Conservation (phyloP, 805 yeast species). For the Diddensiella caesifluorescens region DNA sequence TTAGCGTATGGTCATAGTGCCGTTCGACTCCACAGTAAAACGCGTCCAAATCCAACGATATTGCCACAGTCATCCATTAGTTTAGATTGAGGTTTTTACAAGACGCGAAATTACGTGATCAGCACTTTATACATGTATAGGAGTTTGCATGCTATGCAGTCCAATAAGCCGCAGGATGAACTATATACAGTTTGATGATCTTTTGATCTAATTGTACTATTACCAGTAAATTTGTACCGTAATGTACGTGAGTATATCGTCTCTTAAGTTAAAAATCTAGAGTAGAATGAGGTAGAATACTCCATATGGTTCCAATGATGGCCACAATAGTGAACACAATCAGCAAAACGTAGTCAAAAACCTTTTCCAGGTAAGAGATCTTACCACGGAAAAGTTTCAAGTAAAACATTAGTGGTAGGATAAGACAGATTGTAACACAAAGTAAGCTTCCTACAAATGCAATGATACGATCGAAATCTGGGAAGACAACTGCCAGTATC, state of each 20-base stretch:
- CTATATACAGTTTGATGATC: too few relatives aligned
- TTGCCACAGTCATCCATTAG: conserved; percentile 14
- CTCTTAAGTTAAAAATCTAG: too few relatives aligned
- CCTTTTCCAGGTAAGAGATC: conserved; percentile 38
- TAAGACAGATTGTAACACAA: conserved; percentile 73
- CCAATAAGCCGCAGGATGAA: too few relatives aligned
- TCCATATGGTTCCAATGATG: conserved; percentile 44
- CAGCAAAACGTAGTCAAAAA: conserved; percentile 41
- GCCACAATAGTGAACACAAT: conserved; percentile 45
- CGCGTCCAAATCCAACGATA: conserved; percentile 32
- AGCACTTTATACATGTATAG: too few relatives aligned
- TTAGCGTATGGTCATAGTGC: conserved; percentile 23
- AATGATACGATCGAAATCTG: conserved; percentile 75
- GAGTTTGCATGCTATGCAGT: too few relatives aligned
- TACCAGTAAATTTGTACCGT: too few relatives aligned
- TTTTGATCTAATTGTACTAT: too few relatives aligned
- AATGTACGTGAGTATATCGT: too few relatives aligned
- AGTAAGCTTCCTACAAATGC: conserved; percentile 78
- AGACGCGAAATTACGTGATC: too few relatives aligned
- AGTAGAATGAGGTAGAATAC: conserved; percentile 4
- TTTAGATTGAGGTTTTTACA: too few relatives aligned
- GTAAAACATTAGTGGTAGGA: conserved; percentile 72
- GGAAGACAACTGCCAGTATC: conserved; percentile 55
- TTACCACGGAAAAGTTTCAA: conserved; percentile 46
- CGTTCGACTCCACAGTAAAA: conserved; percentile 34